phyloP scores from a whole-genome alignment of 2,329 filamentous ascomycete species.

The Neonectria sp. region DNA sequence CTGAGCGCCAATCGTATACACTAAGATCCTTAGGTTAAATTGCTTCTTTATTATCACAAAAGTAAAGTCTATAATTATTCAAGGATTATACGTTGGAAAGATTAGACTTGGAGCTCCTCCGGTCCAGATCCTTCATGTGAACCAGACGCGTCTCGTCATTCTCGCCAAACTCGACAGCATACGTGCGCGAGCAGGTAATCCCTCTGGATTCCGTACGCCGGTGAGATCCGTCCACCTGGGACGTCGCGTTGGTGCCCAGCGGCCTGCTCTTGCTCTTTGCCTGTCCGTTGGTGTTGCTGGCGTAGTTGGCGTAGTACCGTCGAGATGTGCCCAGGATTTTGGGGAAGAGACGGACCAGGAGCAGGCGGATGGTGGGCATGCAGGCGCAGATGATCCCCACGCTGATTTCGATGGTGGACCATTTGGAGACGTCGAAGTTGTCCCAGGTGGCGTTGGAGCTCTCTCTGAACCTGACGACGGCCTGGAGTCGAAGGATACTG shows the following conservation, averaged over 20 bases:
- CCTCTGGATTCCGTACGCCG: slow-evolving; percentile 38
- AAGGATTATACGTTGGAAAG: slow-evolving; percentile 44
- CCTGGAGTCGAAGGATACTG: slow-evolving; percentile 55
- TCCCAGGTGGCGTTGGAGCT: slow-evolving; percentile 55
- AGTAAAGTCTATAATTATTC: background rate
- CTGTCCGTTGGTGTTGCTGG: slow-evolving; percentile 31
- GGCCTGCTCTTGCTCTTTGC: slow-evolving; percentile 27
- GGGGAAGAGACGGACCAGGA: slow-evolving; percentile 58
- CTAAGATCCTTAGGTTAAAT: background rate
- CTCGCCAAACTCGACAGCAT: slow-evolving; percentile 53
- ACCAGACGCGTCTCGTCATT: slow-evolving; percentile 51
- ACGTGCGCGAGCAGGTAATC: slow-evolving; percentile 53
- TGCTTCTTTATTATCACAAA: too few relatives aligned
- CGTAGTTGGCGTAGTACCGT: slow-evolving; percentile 46
- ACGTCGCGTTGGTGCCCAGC: slow-evolving; percentile 41
- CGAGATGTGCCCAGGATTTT: slow-evolving; percentile 49
- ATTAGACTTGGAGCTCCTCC: slow-evolving; percentile 29
- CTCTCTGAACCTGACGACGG: slow-evolving; percentile 50
- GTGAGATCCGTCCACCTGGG: slow-evolving; percentile 39
- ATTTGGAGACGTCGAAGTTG: slow-evolving; percentile 50
- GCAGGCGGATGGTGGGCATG: slow-evolving; percentile 54
- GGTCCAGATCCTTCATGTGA: slow-evolving; percentile 46
- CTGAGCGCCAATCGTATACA: too few relatives aligned
- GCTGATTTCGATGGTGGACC: slow-evolving; percentile 58
- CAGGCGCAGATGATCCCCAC: slow-evolving; percentile 58